Base-by-base conservation (phyloP, 495 filamentous ascomycete species). In the Penicillium maclennaniae region DNA sequence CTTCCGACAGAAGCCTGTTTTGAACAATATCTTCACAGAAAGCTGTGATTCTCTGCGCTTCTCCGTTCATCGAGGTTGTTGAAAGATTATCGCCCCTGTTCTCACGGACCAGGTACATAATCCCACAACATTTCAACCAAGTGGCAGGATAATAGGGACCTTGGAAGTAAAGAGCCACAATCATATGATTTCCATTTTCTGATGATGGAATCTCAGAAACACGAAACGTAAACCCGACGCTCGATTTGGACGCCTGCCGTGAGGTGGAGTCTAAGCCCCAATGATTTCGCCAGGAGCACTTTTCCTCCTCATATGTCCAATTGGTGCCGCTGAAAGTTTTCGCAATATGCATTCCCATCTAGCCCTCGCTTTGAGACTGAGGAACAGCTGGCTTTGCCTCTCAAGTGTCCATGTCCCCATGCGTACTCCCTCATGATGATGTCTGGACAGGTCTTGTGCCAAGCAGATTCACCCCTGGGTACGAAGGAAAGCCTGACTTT, bases 251-350 rank as follows among this genome's bases (percentile, higher is more conserved):
- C 38, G 16, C n/a, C 38, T 40, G 36, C 28, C 12, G 23, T 28
- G 20, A 37, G 37, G 58, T 63, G 47, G 59, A 62, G 54, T 55
- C 53, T 47, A 27, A 3, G 49, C 56, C 55, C 68, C 60, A 70
- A 65, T 69, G 49, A 50, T 23, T 17, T 58, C 37, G 47, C 42
- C 47, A 59, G 68, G 66, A 62, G 62, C 27, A 42, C 45, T 61
- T 69, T 66, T 68, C 66, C 64, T 2, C n/a, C 1, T 40, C n/a
- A 44, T 41, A 50, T 27, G 47, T 59, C 67, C 57, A 59, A 68
- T 64, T 62, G 62, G 58, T 55, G 51, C 45, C 48, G 61, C 53
- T 31, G 41, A 19, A n/a, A 34, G 25, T 23, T 25, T 21, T n/a
- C 6, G 19, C 44, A 56, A 56, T 46, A 2, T 23, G 48, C 46